A percentile compares a stretch with the other conserved stretches of the same genome.
Conservation (phyloP, 75 land plant genomes). For the Adiantum capillusveneris region DNA sequence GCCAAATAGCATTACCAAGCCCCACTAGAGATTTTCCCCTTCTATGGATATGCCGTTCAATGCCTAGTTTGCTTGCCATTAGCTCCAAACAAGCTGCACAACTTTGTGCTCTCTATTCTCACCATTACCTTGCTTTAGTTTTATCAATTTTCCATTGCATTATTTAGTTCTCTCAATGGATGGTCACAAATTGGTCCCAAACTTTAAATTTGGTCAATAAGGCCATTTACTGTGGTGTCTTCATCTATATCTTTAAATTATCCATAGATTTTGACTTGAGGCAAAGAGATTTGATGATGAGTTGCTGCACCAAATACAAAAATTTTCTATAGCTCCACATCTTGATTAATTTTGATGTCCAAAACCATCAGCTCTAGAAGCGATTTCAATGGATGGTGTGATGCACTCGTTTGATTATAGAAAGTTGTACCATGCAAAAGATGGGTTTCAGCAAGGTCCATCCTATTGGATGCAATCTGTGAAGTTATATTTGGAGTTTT, state of each 20-base stretch:
- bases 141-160: too few species aligned
- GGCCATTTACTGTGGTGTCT: too few species aligned
- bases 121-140: too few species aligned
- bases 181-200: too few species aligned
- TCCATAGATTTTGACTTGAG: neutral
- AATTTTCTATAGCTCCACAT: neutral
- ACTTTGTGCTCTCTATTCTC: too few species aligned
- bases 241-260: neutral
- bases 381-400: neutral
- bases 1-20: too few species aligned
- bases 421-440: neutral
- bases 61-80: too few species aligned
- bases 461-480: neutral
- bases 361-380: neutral
- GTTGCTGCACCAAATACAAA: constrained; percentile 1
- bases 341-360: neutral
- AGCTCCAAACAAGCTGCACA: too few species aligned
- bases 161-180: too few species aligned
- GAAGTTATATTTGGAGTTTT: neutral
- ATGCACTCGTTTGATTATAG: neutral
- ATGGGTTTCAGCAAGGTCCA: neutral
- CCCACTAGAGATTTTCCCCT: too few species aligned
- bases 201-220: too few species aligned
- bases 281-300: neutral
- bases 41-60: too few species aligned